Conservation (phyloP, 306 rosid genomes). For the Fagus sylvatica region DNA sequence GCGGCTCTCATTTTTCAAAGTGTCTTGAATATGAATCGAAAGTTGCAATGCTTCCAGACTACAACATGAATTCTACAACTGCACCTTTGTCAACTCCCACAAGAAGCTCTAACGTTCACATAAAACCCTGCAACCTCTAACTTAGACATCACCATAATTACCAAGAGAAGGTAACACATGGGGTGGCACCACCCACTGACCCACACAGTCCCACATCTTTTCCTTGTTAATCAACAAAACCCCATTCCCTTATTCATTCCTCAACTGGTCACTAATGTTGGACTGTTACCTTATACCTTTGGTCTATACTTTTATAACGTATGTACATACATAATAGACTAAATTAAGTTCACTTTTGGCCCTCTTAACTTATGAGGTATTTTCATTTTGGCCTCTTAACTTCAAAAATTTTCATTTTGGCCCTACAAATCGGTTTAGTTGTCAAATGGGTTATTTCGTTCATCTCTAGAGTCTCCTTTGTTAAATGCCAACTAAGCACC, state of each 20-base stretch:
- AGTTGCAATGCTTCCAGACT: constrained; percentile 33
- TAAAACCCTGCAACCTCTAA: constrained; percentile 46
- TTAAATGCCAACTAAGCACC: too few relatives aligned
- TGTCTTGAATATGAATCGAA: constrained; percentile 16
- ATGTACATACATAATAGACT: not conserved
- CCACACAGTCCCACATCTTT: constrained; percentile 9
- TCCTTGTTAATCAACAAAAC: constrained; percentile 23
- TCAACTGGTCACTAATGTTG: not conserved
- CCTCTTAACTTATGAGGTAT: too few relatives aligned
- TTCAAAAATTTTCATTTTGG: too few relatives aligned
- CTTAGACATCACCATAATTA: constrained; percentile 38
- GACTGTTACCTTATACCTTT: not conserved
- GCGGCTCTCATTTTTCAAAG: constrained; percentile 22
- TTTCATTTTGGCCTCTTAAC: too few relatives aligned
- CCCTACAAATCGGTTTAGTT: too few relatives aligned
- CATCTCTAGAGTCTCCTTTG: too few relatives aligned
- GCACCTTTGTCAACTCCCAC: constrained; percentile 34
- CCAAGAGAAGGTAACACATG: constrained; percentile 54
- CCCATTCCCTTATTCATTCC: constrained; percentile 56
- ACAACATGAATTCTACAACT: constrained; percentile 46
- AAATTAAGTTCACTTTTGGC: too few relatives aligned
- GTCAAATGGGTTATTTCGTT: too few relatives aligned
- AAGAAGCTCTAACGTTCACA: constrained; percentile 44
- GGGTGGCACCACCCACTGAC: constrained; percentile 46
- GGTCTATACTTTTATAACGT: too few relatives aligned